Conservation (phyloP, 331 rosid species). For the Telfairia occidentalis region DNA sequence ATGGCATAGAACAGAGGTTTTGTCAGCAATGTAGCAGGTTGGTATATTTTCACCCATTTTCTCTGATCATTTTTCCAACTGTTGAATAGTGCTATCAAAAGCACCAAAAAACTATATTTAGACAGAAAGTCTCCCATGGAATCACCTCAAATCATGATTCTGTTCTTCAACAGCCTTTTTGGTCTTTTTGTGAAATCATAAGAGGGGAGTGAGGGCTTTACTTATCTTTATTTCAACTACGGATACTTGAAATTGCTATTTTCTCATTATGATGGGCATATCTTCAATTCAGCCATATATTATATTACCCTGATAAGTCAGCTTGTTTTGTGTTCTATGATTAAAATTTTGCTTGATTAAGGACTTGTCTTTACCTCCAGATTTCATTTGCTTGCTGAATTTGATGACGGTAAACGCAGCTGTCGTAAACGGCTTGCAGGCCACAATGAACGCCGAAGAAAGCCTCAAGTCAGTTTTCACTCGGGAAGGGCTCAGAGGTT, state of each 20-base stretch:
- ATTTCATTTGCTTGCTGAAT: constrained; percentile 84
- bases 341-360: background rate
- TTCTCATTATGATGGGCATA: background rate
- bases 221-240: background rate
- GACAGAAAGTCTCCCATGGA: background rate
- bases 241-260: background rate
- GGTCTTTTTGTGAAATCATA: background rate
- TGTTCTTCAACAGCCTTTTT: constrained; percentile 3
- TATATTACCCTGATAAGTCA: background rate
- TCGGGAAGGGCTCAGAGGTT: constrained; percentile 46
- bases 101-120: background rate
- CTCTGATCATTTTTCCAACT: background rate
- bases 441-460: constrained; percentile 86
- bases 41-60: constrained; percentile 16
- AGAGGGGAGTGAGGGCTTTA: background rate
- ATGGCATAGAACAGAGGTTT: constrained; percentile 80
- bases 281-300: background rate
- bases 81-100: background rate
- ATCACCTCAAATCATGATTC: background rate
- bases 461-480: constrained; percentile 51
- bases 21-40: constrained; percentile 98
- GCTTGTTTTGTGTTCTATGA: background rate
- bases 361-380: constrained; percentile 25
- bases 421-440: constrained; percentile 96
- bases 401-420: constrained; percentile 93